Conservation (phyloP, 192 early-diverging fungal genomes). For the Chytriomyces sp. region DNA sequence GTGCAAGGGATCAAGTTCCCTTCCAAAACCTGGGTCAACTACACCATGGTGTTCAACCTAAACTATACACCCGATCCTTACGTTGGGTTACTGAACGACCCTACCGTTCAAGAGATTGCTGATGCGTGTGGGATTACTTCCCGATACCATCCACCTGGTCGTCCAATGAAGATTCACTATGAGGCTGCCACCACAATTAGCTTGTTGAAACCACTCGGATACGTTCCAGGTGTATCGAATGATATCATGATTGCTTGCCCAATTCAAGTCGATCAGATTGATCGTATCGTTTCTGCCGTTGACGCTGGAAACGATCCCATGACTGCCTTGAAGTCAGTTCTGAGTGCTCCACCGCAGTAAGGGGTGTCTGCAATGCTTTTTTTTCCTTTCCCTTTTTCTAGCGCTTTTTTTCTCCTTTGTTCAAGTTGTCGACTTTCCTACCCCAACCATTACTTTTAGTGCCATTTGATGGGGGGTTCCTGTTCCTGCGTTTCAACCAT, state of each 20-base stretch:
- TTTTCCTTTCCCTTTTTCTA: not conserved
- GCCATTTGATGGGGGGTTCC: not conserved
- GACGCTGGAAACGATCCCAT: conserved; percentile 9
- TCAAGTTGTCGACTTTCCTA: not conserved
- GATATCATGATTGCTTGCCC: conserved; percentile 34
- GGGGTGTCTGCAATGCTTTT: not conserved
- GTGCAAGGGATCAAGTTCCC: conserved; percentile 29
- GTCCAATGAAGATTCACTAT: conserved; percentile 33
- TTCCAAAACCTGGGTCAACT: conserved; percentile 13
- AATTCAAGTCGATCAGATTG: conserved; percentile 9
- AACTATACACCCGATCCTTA: conserved; percentile 30
- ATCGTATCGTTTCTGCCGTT: conserved; percentile 14
- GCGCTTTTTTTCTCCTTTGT: not conserved
- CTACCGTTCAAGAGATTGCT: conserved; percentile 20
- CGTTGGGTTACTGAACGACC: conserved; percentile 30
- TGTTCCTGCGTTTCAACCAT: not conserved
- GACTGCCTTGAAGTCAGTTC: conserved; percentile 5
- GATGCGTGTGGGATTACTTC: conserved; percentile 30
- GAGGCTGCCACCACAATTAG: conserved; percentile 5
- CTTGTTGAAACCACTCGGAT: conserved; percentile 32
- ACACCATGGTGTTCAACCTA: conserved; percentile 39
- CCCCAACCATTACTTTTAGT: not conserved
- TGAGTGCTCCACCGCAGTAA: not conserved
- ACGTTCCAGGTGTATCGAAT: conserved; percentile 23
- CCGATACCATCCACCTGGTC: not conserved